A percentile compares a stretch with the other conserved stretches of the same genome.
Conservation (phyloP, 257 asterid genomes). For the Solanum neorickii region DNA sequence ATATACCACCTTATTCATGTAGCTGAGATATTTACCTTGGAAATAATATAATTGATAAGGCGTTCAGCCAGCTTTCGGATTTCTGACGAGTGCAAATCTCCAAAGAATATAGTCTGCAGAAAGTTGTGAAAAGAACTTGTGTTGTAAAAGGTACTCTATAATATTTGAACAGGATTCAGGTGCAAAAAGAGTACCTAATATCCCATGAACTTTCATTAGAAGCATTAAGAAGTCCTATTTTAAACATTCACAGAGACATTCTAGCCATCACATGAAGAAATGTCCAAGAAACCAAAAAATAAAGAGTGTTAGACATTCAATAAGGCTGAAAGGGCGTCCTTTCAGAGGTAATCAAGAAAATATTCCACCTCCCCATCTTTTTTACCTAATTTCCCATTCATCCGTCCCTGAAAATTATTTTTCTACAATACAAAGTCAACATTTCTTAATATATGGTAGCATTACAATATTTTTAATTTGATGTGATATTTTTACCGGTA, state of each 20-base stretch:
- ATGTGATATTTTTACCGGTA: not conserved
- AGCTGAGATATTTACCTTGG: conserved; percentile 46
- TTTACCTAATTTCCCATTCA: not conserved
- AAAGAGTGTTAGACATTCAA: not conserved
- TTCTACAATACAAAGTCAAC: not conserved
- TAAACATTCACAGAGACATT: not conserved
- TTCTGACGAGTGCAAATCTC: conserved; percentile 78
- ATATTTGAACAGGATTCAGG: not conserved
- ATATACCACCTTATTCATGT: not conserved
- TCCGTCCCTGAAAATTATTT: not conserved
- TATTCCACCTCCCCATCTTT: not conserved
- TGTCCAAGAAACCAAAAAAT: not conserved
- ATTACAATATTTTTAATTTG: not conserved
- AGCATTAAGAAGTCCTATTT: not conserved
- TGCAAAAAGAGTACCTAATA: not conserved
- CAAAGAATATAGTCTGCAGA: conserved; percentile 77
- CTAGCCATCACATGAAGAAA: not conserved
- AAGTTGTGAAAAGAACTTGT: not conserved
- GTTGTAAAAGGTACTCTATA: not conserved
- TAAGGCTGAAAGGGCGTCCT: not conserved
- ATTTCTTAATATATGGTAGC: not conserved
- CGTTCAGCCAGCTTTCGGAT: conserved; percentile 73
- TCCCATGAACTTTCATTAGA: not conserved
- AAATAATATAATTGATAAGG: conserved; percentile 70
- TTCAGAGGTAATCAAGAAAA: not conserved